phyloP scores from a whole-genome alignment of 768 basidiomycete genomes.

The Boletus patriciae region DNA sequence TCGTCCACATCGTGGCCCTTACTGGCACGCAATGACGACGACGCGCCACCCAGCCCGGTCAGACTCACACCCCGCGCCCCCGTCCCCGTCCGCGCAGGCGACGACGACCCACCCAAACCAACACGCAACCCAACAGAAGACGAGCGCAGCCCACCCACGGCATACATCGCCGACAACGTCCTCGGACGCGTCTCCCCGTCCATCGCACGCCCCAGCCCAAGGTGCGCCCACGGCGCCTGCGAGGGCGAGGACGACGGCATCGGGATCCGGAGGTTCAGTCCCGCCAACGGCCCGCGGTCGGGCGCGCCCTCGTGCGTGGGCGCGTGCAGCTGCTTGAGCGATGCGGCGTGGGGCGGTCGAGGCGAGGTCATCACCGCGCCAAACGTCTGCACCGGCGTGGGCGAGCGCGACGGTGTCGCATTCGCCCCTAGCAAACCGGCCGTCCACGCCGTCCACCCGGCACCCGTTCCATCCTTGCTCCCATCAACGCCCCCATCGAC shows the following conservation, averaged over 20 bases:
- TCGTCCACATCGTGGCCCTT: neutral
- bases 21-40: conserved; percentile 1
- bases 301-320: conserved; percentile 2
- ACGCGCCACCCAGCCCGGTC: neutral
- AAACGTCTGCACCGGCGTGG: conserved; percentile 57
- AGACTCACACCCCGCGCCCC: neutral
- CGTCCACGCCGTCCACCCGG: conserved; percentile 51
- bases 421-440: conserved; percentile 49
- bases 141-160: conserved; percentile 54
- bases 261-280: conserved; percentile 53
- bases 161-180: conserved; percentile 62
- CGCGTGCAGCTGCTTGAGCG: conserved; percentile 33
- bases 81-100: conserved; percentile 9
- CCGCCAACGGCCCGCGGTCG: conserved; percentile 38
- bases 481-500: neutral
- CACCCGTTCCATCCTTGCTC: neutral
- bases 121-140: conserved; percentile 32
- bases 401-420: conserved; percentile 37
- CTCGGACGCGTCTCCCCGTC: conserved; percentile 37
- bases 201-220: conserved; percentile 17
- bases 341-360: conserved; percentile 50
- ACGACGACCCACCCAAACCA: conserved; percentile 20
- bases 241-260: conserved; percentile 44
- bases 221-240: conserved; percentile 6
- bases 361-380: conserved; percentile 71